phyloP scores from a whole-genome alignment of 495 filamentous ascomycete genomes.

The Penicillium goetzii region DNA sequence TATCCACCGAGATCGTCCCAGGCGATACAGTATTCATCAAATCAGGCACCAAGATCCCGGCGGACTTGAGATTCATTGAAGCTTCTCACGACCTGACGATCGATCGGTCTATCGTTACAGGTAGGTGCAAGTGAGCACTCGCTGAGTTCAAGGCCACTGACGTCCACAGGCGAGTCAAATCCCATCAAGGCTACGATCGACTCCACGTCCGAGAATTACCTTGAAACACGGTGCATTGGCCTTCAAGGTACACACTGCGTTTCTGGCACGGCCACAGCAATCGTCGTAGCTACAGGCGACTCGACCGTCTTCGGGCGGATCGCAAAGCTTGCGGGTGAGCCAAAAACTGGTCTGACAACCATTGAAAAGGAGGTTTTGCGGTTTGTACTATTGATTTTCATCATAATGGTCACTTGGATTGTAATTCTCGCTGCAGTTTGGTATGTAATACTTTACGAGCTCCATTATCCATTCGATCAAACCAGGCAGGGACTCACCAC shows the following conservation, averaged over 20 bases:
- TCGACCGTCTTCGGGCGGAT: constrained; percentile 66
- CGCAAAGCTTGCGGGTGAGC: constrained; percentile 63
- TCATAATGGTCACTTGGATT: constrained; percentile 56
- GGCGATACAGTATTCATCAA: constrained; percentile 67
- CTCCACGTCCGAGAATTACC: constrained; percentile 66
- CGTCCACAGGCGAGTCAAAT: constrained; percentile 55
- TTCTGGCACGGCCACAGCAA: constrained; percentile 58
- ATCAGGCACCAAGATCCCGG: constrained; percentile 68
- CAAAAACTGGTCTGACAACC: constrained; percentile 59
- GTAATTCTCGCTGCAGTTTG: constrained; percentile 62
- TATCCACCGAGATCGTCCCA: constrained; percentile 61
- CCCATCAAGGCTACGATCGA: constrained; percentile 59
- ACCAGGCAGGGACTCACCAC: background rate
- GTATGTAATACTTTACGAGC: constrained; percentile 33
- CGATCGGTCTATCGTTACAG: constrained; percentile 70
- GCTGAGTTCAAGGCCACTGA: background rate
- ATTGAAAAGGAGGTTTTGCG: constrained; percentile 66
- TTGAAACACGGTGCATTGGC: constrained; percentile 72
- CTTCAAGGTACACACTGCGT: constrained; percentile 69
- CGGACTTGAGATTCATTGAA: constrained; percentile 68
- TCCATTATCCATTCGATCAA: background rate
- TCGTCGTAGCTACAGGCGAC: constrained; percentile 63
- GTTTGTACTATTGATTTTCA: constrained; percentile 65
- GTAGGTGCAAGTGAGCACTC: constrained; percentile 26
- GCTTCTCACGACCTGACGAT: constrained; percentile 65